A percentile compares a stretch with the other conserved stretches of the same genome.
These are phyloP conservation scores for Salix koriyanagi DNA, from an alignment of 345 rosid genomes.

Conservation along the genomic window DNA sequence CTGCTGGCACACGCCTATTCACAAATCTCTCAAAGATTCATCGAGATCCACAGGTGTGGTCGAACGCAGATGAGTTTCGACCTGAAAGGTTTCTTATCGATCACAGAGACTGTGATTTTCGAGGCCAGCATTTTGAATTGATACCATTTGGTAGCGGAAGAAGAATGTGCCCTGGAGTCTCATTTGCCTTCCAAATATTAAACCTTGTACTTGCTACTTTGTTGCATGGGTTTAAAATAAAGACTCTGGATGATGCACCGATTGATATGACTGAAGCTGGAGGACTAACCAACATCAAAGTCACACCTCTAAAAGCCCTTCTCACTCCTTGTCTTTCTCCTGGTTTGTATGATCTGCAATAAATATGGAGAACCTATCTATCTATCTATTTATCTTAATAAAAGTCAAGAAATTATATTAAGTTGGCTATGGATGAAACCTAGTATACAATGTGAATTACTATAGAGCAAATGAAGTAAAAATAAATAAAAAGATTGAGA, in stretches of 20 bases:
- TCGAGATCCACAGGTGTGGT: constrained; percentile 6
- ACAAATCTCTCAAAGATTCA: constrained; percentile 12
- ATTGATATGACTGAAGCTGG: constrained; percentile 8
- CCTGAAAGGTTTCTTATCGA: constrained; percentile 13
- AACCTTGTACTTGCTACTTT: not conserved
- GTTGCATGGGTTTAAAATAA: constrained; percentile 1
- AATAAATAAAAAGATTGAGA: too few relatives aligned
- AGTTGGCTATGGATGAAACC: too few relatives aligned
- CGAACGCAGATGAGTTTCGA: not conserved
- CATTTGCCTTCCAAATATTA: not conserved
- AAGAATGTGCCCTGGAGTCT: constrained; percentile 8
- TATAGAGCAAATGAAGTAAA: too few relatives aligned
- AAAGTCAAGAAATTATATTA: too few relatives aligned
- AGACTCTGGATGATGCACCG: not conserved
- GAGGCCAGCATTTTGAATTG: not conserved
- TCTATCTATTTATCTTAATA: too few relatives aligned
- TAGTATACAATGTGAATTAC: too few relatives aligned
- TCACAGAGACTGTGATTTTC: not conserved
- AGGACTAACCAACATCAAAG: constrained; percentile 20
- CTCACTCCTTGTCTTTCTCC: constrained; percentile 11
- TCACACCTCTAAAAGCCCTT: constrained; percentile 18
- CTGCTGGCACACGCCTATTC: constrained; percentile 9
- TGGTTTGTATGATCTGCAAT: not conserved
- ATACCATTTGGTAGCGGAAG: constrained; percentile 9
- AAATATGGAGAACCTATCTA: not conserved